phyloP scores from a whole-genome alignment of 1,139 yeast species.

The Hyphopichia fennica region DNA sequence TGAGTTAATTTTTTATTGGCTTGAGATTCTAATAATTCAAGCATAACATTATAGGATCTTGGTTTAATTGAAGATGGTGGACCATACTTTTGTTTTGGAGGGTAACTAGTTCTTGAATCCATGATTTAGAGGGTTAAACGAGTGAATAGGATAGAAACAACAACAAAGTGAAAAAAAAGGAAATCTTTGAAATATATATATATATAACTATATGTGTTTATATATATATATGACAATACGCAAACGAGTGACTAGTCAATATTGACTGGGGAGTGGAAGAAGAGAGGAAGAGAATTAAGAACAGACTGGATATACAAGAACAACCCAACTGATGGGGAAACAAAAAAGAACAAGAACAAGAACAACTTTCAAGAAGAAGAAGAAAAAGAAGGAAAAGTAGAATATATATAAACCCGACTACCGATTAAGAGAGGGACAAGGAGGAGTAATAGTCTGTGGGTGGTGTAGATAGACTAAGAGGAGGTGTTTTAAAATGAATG shows the following conservation, averaged over 20 bases:
- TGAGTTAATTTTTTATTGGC: slow-evolving; percentile 40
- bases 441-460: no score
- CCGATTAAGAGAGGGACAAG: no score
- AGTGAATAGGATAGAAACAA: not conserved
- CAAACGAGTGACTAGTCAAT: not conserved
- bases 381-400: not conserved
- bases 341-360: not conserved
- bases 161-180: not conserved
- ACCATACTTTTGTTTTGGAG: slow-evolving; percentile 27
- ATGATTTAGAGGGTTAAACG: not conserved
- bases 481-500: not conserved
- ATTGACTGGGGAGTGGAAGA: not conserved
- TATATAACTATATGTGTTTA: no score
- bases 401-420: not conserved
- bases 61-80: slow-evolving; percentile 44
- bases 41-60: slow-evolving; percentile 39
- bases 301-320: not conserved
- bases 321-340: slow-evolving; percentile 1
- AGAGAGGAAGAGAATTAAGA: not conserved
- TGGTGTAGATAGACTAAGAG: no score
- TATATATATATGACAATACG: no score
- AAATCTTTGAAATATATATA: no score
- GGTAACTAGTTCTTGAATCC: not conserved
- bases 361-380: not conserved
- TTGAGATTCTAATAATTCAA: slow-evolving; percentile 49